A percentile compares a stretch with the other conserved stretches of the same genome.
Evolutionary conservation across 2,329 filamentous ascomycete species (phyloP).

Genomic region (Coleophoma cylindrospora): DNA sequence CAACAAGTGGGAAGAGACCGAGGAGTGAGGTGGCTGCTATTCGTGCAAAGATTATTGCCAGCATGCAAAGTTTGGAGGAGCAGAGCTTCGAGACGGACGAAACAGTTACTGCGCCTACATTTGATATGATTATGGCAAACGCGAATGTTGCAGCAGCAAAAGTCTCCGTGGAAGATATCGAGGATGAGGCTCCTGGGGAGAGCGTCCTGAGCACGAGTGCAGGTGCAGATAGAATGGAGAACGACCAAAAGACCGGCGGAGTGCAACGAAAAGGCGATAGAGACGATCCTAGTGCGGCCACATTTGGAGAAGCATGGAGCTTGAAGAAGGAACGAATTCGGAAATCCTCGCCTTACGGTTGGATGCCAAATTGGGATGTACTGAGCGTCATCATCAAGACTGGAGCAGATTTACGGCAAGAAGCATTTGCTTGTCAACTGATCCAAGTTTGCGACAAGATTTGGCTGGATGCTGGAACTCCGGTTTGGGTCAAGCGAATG

Average conservation of each 20-base stretch:
- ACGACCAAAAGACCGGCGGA: conserved; percentile 81
- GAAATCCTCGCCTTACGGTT: conserved; percentile 78
- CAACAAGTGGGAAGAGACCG: conserved; percentile 74
- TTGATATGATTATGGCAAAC: conserved; percentile 78
- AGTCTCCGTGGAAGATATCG: conserved; percentile 45
- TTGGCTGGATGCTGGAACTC: conserved; percentile 68
- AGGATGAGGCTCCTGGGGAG: conserved; percentile 43
- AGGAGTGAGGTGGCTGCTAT: conserved; percentile 79
- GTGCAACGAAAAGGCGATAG: conserved; percentile 76
- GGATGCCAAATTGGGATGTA: conserved; percentile 88
- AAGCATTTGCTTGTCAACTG: conserved; percentile 82
- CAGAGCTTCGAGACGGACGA: conserved; percentile 78
- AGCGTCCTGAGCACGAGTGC: conserved; percentile 57
- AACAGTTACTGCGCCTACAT: conserved; percentile 60
- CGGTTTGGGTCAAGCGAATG: conserved; percentile 89
- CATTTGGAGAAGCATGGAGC: conserved; percentile 83
- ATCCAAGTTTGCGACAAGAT: conserved; percentile 79
- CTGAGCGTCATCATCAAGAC: conserved; percentile 87
- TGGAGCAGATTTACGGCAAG: conserved; percentile 75
- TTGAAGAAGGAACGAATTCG: conserved; percentile 80
- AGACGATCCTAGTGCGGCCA: conserved; percentile 79
- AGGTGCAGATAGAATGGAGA: conserved; percentile 81
- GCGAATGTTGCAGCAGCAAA: conserved; percentile 48
- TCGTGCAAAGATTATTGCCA: conserved; percentile 80
- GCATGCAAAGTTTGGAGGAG: conserved; percentile 84